Evolutionary conservation across 1,284 basidiomycete genomes (phyloP).

Genomic region (Tilletia indica): DNA sequence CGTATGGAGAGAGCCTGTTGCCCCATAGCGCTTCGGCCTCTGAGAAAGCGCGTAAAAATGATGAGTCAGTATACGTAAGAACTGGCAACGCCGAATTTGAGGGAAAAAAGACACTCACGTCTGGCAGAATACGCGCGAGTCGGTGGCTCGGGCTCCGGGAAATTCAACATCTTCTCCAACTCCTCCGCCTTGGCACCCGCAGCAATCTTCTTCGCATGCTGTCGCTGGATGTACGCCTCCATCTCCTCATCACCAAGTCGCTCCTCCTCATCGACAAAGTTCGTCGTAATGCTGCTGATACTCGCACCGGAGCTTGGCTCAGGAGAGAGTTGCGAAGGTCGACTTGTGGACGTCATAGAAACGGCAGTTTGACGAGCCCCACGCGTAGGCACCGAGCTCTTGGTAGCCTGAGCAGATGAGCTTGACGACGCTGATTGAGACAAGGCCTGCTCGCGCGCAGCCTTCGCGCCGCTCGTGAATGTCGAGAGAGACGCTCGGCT

Average conservation of each 20-base stretch:
- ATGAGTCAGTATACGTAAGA: slow-evolving; percentile 61
- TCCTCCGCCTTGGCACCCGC: slow-evolving; percentile 75
- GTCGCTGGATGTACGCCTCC: slow-evolving; percentile 85
- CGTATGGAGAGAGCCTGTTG: slow-evolving; percentile 63
- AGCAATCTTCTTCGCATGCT: slow-evolving; percentile 82
- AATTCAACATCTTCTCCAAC: slow-evolving; percentile 81
- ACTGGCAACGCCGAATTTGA: neutral
- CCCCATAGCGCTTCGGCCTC: slow-evolving; percentile 57
- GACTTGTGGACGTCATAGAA: slow-evolving; percentile 12
- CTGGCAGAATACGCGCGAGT: slow-evolving; percentile 68
- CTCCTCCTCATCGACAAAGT: slow-evolving; percentile 71
- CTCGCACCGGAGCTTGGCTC: slow-evolving; percentile 9
- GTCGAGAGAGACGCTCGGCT: neutral
- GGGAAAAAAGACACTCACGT: slow-evolving; percentile 35
- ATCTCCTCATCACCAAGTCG: slow-evolving; percentile 90
- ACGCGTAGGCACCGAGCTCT: neutral
- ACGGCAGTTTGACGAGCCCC: slow-evolving; percentile 10
- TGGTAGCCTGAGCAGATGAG: neutral
- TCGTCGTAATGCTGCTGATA: slow-evolving; percentile 3
- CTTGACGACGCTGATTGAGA: neutral
- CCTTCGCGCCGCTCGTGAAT: slow-evolving; percentile 10
- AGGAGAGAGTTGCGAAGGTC: slow-evolving; percentile 1
- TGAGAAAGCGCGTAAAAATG: neutral
- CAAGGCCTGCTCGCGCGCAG: slow-evolving; percentile 14
- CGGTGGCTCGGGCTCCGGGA: slow-evolving; percentile 83